Base-by-base conservation (phyloP, 441 rosid species). In the Manihot esculenta region DNA sequence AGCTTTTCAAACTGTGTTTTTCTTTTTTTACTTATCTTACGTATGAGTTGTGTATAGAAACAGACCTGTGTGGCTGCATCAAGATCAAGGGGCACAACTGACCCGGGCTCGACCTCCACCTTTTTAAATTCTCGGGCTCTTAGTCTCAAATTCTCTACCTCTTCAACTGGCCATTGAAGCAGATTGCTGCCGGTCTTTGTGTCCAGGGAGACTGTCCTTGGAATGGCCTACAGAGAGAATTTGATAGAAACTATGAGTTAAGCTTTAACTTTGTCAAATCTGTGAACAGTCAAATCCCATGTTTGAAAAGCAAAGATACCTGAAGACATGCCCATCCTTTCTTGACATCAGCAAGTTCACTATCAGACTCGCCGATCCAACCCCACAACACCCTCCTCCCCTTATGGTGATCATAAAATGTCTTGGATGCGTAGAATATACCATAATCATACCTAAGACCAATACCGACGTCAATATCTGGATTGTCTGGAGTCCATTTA, bases 251-350 rank as follows among this genome's bases (percentile, higher is more conserved):
- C 41, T 35, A 35, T 35, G 3, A 35, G 41, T 35, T 35, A 23
- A 30, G 42, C 30, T 10, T 2, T 7, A 10, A 38, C 3, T 13
- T 30, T 11, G 48, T 23, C 7, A 11, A 24, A 0, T 62, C 3
- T 59, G 21, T 30, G 11, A 33, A 30, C 17, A 11, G 15, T 33
- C 10, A 30, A 33, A 21, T 21, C 26, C 15, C 58, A 54, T 10
- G 13, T 21, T 23, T 54, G 26, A 21, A 54, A 54, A 54, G 13
- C 7, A 60, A 35, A 41, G 38, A 38, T 73, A 93, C 98, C 97
- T 92, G 96, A 75, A 94, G 75, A 23, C 96, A 94, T 21, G 97
- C 93, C 97, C 99, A 94, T 47, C 99, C 99, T 78, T 92, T 94
- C 82, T 76, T 83, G 17, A 88, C 86, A 72, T 94, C 97, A n/a